phyloP scores from a whole-genome alignment of 768 basidiomycete species.

The Panus rudis region DNA sequence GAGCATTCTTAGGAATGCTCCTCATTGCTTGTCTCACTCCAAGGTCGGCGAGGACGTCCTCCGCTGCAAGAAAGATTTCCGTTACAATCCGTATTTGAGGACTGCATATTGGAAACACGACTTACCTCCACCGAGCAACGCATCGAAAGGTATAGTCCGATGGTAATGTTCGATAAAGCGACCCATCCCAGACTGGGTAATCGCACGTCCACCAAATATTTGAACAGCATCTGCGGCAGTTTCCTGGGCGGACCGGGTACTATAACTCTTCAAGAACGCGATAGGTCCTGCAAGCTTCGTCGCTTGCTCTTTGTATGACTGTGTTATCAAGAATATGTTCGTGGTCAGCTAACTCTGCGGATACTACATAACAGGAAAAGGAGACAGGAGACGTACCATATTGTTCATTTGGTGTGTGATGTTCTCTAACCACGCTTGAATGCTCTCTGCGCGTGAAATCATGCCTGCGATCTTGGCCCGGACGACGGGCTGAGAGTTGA shows the following conservation, averaged over 20 bases:
- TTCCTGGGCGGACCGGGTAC: slow-evolving; percentile 67
- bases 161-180: slow-evolving; percentile 71
- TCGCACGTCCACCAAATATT: slow-evolving; percentile 80
- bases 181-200: slow-evolving; percentile 86
- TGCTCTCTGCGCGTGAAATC: slow-evolving; percentile 77
- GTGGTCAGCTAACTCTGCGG: background rate
- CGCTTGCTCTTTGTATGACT: slow-evolving; percentile 70
- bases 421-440: slow-evolving; percentile 80
- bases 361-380: background rate
- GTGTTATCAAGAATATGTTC: slow-evolving; percentile 14
- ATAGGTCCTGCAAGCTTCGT: slow-evolving; percentile 74
- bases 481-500: slow-evolving; percentile 79
- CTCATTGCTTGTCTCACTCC: slow-evolving; percentile 79
- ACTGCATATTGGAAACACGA: background rate
- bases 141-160: slow-evolving; percentile 59
- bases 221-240: slow-evolving; percentile 79
- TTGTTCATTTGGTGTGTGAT: slow-evolving; percentile 85
- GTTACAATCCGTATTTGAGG: slow-evolving; percentile 3
- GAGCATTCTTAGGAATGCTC: slow-evolving; percentile 61
- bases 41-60: slow-evolving; percentile 70
- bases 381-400: slow-evolving; percentile 49
- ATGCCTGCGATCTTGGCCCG: slow-evolving; percentile 84
- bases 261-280: slow-evolving; percentile 73
- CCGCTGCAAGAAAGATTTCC: slow-evolving; percentile 35
- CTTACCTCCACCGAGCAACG: slow-evolving; percentile 63